Percentiles rank a stretch among this genome's conserved stretches.
phyloP scores from a whole-genome alignment of 2,329 filamentous ascomycete genomes.

The Microascus cirrosus region DNA sequence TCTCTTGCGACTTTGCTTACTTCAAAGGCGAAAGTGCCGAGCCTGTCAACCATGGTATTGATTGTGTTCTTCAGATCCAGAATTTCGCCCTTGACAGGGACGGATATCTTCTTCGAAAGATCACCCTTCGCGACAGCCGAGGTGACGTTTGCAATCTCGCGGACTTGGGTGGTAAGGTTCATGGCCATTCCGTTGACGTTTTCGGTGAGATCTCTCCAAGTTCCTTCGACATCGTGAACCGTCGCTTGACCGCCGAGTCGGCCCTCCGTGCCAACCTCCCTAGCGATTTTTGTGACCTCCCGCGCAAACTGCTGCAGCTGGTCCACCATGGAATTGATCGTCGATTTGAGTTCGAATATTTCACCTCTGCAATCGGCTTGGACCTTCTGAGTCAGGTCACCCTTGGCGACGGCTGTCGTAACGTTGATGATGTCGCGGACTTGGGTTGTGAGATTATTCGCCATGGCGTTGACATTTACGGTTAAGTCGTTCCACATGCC shows the following conservation, averaged over 20 bases:
- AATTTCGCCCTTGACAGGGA: conserved; percentile 90
- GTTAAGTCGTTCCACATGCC: conserved; percentile 85
- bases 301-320: conserved; percentile 93
- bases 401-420: conserved; percentile 61
- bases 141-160: conserved; percentile 94
- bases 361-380: conserved; percentile 86
- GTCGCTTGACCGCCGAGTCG: conserved; percentile 89
- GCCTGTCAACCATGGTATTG: conserved; percentile 96
- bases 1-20: conserved; percentile 92
- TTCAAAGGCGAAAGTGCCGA: conserved; percentile 92
- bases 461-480: conserved; percentile 81
- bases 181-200: conserved; percentile 98
- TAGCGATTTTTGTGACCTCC: conserved; percentile 91
- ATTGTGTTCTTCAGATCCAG: conserved; percentile 93
- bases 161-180: conserved; percentile 94
- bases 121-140: conserved; percentile 92
- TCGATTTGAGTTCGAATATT: conserved; percentile 90
- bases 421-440: conserved; percentile 90
- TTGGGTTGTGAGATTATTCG: conserved; percentile 76
- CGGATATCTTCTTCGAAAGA: conserved; percentile 89
- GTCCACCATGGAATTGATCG: conserved; percentile 99
- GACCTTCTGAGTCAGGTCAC: conserved; percentile 93
- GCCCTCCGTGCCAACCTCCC: conserved; percentile 93
- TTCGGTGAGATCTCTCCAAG: conserved; percentile 91
- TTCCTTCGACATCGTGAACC: conserved; percentile 91